A percentile compares a stretch with the other conserved stretches of the same genome.
Conservation (phyloP, 2,329 filamentous ascomycete species). For the Metarhizium brunneum region DNA sequence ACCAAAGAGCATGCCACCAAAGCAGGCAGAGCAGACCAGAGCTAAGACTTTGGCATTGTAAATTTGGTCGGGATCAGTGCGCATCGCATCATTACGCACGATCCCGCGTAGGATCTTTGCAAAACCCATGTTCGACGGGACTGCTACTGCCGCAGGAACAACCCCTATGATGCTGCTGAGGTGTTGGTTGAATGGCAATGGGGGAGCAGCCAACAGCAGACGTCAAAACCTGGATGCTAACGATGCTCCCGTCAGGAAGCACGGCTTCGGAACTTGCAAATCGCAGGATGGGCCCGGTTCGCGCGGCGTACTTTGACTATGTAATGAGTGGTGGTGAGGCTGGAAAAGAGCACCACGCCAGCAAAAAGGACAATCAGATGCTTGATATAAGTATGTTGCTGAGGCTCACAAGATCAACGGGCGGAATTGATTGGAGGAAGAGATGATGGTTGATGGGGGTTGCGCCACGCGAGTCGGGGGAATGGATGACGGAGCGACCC, state of each 20-base stretch:
- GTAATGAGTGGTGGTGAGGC: neutral
- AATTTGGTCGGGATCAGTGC: conserved; percentile 54
- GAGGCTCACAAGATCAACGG: neutral
- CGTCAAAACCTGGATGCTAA: neutral
- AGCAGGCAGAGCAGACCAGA: conserved; percentile 56
- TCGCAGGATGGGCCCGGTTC: no score
- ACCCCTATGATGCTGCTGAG: neutral
- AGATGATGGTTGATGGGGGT: neutral
- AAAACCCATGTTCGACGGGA: conserved; percentile 26
- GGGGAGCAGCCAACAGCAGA: no score
- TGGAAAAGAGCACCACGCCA: neutral
- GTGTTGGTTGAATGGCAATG: neutral
- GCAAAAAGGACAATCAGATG: neutral
- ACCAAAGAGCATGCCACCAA: conserved; percentile 49
- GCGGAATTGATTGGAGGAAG: neutral
- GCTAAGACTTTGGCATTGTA: conserved; percentile 62
- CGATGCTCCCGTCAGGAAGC: no score
- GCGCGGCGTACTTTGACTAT: no score
- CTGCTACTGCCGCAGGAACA: no score
- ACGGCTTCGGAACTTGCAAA: no score
- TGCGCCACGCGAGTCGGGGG: neutral
- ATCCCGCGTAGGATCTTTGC: conserved; percentile 41
- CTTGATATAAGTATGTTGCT: neutral
- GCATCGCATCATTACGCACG: conserved; percentile 64
- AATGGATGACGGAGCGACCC: neutral